Percentiles rank a stretch among this genome's conserved stretches.
Evolutionary conservation across 192 early-diverging fungal genomes (phyloP).

Genomic region (Rhizophagus clarus): DNA sequence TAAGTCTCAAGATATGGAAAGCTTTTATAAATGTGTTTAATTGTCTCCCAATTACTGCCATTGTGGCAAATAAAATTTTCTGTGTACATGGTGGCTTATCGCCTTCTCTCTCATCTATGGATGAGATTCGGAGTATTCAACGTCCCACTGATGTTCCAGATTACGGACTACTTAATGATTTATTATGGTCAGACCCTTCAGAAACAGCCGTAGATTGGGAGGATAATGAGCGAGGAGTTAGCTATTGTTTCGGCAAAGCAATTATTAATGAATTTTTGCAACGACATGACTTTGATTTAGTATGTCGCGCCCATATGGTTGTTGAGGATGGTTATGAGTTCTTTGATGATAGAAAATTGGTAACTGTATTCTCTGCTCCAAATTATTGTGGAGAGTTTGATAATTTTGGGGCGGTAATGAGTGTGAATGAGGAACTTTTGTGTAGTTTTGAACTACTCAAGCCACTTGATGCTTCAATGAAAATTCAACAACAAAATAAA

Average conservation of each 20-base stretch:
- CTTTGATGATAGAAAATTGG: constrained; percentile 85
- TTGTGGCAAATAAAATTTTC: constrained; percentile 93
- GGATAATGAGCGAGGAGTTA: constrained; percentile 96
- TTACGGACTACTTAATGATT: constrained; percentile 87
- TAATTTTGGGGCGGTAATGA: constrained; percentile 89
- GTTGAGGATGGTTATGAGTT: constrained; percentile 99
- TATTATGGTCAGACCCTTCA: constrained; percentile 93
- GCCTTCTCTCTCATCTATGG: constrained; percentile 76
- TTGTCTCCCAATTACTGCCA: constrained; percentile 85
- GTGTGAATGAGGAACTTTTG: constrained; percentile 84
- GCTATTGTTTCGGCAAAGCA: constrained; percentile 87
- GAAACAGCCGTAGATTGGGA: constrained; percentile 79
- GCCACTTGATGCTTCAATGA: constrained; percentile 48
- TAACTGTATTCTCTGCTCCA: constrained; percentile 93
- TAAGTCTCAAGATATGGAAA: constrained; percentile 87
- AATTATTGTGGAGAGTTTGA: constrained; percentile 99
- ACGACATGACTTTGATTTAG: constrained; percentile 88
- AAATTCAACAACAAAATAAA: not conserved
- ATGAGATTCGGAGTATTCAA: constrained; percentile 77
- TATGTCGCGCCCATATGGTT: constrained; percentile 93
- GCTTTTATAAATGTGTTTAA: constrained; percentile 94
- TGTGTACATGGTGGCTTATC: constrained; percentile 95
- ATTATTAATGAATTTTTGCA: constrained; percentile 83
- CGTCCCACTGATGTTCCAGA: constrained; percentile 92
- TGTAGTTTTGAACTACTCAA: constrained; percentile 88